A percentile compares a stretch with the other conserved stretches of the same genome.
Evolutionary conservation across 805 yeast genomes (phyloP).

Genomic region (Debaryomyces maramus): DNA sequence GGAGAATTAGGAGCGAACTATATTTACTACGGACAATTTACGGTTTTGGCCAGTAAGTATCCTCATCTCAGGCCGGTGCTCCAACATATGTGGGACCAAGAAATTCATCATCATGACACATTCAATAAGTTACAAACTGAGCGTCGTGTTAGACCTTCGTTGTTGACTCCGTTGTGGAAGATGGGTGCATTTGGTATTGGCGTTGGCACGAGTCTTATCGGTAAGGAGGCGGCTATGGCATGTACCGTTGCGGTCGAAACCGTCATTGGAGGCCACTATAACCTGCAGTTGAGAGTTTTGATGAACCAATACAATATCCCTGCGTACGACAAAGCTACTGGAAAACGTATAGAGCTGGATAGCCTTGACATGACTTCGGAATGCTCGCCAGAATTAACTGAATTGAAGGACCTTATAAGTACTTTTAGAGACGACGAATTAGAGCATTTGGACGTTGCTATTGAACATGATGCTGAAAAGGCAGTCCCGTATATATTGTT

Average conservation of each 20-base stretch:
- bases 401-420: conserved; percentile 62
- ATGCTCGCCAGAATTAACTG: conserved; percentile 54
- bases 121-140: conserved; percentile 75
- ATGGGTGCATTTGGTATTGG: conserved; percentile 88
- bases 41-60: conserved; percentile 64
- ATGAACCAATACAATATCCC: conserved; percentile 62
- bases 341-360: conserved; percentile 22
- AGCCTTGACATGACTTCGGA: conserved; percentile 23
- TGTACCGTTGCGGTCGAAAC: conserved; percentile 99
- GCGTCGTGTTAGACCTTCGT: conserved; percentile 85
- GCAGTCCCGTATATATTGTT: conserved; percentile 90
- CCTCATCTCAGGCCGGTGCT: conserved; percentile 79
- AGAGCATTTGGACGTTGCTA: conserved; percentile 93
- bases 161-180: conserved; percentile 92
- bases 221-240: conserved; percentile 98
- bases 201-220: conserved; percentile 76
- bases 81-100: conserved; percentile 98
- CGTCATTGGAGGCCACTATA: conserved; percentile 95
- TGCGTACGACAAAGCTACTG: conserved; percentile 35
- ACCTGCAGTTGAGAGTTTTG: conserved; percentile 79
- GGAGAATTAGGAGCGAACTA: conserved; percentile 96
- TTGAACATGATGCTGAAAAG: conserved; percentile 84
- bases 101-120: conserved; percentile 83
- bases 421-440: conserved; percentile 90
- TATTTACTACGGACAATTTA: conserved; percentile 88